Evolutionary conservation across 2,329 filamentous ascomycete genomes (phyloP), one percentile per base, ranked within the genome.

Genomic region (Colletotrichum acutatum): DNA sequence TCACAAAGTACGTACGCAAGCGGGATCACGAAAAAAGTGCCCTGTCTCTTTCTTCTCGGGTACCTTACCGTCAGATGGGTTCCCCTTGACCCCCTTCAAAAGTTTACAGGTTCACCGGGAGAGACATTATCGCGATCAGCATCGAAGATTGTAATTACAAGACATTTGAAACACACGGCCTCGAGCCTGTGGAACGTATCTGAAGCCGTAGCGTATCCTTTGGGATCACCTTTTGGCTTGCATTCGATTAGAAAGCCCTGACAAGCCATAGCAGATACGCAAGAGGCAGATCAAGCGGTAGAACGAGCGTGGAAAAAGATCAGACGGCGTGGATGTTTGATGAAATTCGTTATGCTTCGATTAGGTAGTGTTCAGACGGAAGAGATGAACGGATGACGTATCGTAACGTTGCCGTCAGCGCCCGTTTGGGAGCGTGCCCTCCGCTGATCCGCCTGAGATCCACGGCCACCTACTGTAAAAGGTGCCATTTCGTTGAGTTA

Each of bases 171-270:
- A 71, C 69, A 67, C 62, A 63, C 65, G 42, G 66, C 59, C 37
- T 60, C 66, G 59, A 65, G 65, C 59, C 37, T 64, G 59, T 64
- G 69, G 69, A 69, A 72, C 54, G 65, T 54, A 59, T 54, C 58
- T 64, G 69, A 58, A 61, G 65, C 53, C 57, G 57, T 62, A 68
- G 64, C 64, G 68, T 57, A 32, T 37, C 68, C 14, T 42, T 42
- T 19, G 37, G 5, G 37, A 42, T 42, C 37, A 34, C 16, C 37
- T 42, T 42, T 19, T 16, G 14, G 37, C 14, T 16, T 42, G 5
- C 37, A 16, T 42, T 42, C 37, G 37, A 42, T 42, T 42, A 42
- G 14, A 42, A 42, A 42, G 37, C 37, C 6, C 37, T 42, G 37
- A 42, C 37, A 42, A 42, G 37, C 37, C 37, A 19, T 19, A 42